phyloP scores from a whole-genome alignment of 345 rosid genomes.

The Gossypium thurberi region DNA sequence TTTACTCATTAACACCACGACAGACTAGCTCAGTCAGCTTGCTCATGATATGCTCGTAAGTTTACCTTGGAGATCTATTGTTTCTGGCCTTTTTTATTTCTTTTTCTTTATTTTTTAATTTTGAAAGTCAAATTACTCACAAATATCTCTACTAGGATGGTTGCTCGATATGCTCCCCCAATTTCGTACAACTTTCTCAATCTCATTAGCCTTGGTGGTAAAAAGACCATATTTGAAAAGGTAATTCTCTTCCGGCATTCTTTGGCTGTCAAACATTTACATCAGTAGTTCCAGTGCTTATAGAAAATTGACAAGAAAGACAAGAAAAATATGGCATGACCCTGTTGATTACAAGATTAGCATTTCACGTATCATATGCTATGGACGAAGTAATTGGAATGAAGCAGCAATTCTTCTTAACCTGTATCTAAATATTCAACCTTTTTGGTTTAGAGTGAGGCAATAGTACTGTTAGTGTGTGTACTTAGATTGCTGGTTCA shows the following conservation, averaged over 20 bases:
- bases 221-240: constrained; percentile 78
- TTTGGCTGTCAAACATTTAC: constrained; percentile 1
- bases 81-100: background rate
- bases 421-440: background rate
- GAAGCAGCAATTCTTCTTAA: background rate
- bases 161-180: constrained; percentile 98
- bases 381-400: background rate
- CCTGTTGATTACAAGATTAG: background rate
- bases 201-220: constrained; percentile 62
- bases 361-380: background rate
- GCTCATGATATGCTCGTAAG: constrained; percentile 99
- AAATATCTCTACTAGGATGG: constrained; percentile 57
- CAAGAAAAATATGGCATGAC: background rate
- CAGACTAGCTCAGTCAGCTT: constrained; percentile 96
- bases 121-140: background rate
- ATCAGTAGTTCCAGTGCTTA: background rate
- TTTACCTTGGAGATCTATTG: constrained; percentile 12
- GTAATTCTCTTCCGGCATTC: constrained; percentile 29
- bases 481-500: background rate
- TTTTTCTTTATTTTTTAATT: background rate
- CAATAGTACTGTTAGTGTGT: background rate
- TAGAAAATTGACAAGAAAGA: background rate
- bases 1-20: constrained; percentile 91
- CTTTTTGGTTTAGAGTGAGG: background rate
- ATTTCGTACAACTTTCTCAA: constrained; percentile 94